phyloP scores from a whole-genome alignment of 805 yeast genomes.

The Grigorovia jiainica region DNA sequence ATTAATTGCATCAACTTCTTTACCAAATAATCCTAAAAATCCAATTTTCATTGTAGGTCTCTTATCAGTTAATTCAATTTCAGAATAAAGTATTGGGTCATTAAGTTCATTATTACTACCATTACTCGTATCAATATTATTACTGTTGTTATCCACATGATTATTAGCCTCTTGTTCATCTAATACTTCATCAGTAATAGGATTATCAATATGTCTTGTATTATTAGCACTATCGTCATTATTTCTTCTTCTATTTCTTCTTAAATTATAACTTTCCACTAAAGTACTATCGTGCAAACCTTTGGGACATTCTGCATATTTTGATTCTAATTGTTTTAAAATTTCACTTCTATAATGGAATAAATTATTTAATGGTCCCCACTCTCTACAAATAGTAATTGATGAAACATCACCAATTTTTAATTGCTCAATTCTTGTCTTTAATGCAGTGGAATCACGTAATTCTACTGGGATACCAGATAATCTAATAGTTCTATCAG shows the following conservation, averaged over 20 bases:
- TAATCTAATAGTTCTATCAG: conserved; percentile 82
- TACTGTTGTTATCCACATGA: neutral
- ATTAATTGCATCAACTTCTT: conserved; percentile 71
- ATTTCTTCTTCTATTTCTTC: conserved; percentile 5
- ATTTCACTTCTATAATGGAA: conserved; percentile 49
- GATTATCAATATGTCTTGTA: conserved; percentile 2
- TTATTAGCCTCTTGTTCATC: neutral
- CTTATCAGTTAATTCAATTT: conserved; percentile 23
- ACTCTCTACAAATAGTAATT: conserved; percentile 75
- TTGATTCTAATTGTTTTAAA: conserved; percentile 50
- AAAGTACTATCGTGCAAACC: conserved; percentile 15
- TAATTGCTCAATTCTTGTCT: conserved; percentile 64
- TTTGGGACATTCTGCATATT: conserved; percentile 28
- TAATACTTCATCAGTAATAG: conserved; percentile 2
- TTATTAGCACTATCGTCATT: neutral
- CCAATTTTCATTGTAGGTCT: conserved; percentile 63
- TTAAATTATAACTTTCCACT: conserved; percentile 19
- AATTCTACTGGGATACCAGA: conserved; percentile 83
- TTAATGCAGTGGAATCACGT: conserved; percentile 60
- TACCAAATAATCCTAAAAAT: conserved; percentile 53
- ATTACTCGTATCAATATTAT: neutral
- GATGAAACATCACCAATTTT: conserved; percentile 74
- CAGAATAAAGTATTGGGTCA: conserved; percentile 18
- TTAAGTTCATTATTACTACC: conserved; percentile 9
- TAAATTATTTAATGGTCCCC: conserved; percentile 64